Evolutionary conservation across 352 stramenopile species (phyloP).

Genomic region (Globisporangium megalacanthum): DNA sequence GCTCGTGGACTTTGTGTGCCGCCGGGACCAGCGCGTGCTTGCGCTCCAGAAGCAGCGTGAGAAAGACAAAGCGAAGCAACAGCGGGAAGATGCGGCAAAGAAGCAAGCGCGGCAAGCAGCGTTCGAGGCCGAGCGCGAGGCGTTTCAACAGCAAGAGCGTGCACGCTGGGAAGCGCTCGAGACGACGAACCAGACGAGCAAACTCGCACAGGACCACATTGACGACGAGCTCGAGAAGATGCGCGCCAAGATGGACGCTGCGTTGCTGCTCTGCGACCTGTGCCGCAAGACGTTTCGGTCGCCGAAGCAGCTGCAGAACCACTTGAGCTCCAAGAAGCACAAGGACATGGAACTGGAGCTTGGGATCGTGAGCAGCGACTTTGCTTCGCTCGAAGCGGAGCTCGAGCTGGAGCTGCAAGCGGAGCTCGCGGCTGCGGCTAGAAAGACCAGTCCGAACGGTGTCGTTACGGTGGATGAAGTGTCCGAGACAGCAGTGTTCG

Average conservation of each 20-base stretch:
- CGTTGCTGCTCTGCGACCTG: slow-evolving; percentile 67
- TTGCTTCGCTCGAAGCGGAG: slow-evolving; percentile 51
- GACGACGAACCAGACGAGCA: slow-evolving; percentile 34
- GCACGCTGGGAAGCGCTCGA: slow-evolving; percentile 44
- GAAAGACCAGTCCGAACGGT: slow-evolving; percentile 19
- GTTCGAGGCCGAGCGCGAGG: slow-evolving; percentile 50
- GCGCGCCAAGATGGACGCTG: slow-evolving; percentile 61
- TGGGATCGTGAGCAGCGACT: slow-evolving; percentile 38
- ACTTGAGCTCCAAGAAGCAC: slow-evolving; percentile 79
- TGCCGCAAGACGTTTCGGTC: slow-evolving; percentile 86
- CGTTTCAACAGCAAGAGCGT: slow-evolving; percentile 66
- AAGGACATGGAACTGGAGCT: slow-evolving; percentile 67
- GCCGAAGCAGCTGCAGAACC: slow-evolving; percentile 74
- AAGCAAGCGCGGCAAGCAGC: slow-evolving; percentile 53
- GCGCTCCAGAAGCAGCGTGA: slow-evolving; percentile 64
- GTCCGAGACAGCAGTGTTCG: background rate
- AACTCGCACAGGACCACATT: slow-evolving; percentile 47
- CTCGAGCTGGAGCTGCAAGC: slow-evolving; percentile 54
- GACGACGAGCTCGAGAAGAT: slow-evolving; percentile 59
- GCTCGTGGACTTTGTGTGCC: slow-evolving; percentile 79
- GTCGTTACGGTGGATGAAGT: background rate
- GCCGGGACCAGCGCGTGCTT: slow-evolving; percentile 67
- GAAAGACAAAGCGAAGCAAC: slow-evolving; percentile 42
- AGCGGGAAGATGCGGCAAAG: slow-evolving; percentile 42
- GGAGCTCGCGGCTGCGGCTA: slow-evolving; percentile 34